Evolutionary conservation across 2,329 filamentous ascomycete species (phyloP), one percentile per base, ranked within the genome.

Genomic region (Myriosclerotinia scirpicola): DNA sequence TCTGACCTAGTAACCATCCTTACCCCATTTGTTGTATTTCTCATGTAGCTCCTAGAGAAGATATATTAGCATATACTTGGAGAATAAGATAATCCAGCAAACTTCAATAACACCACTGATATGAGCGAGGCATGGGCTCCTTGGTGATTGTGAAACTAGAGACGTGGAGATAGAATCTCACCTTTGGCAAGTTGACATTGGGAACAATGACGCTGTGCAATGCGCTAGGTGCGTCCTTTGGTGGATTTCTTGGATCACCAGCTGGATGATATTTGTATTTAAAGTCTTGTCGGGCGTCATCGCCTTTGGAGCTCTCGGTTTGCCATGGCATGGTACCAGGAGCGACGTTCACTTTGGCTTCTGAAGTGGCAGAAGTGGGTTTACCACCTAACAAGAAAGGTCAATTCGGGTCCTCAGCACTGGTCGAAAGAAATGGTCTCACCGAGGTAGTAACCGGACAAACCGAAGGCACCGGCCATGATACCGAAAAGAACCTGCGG

Each of bases 1-100:
- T 63, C 38, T 64, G 50, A 26, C 68, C 71, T 76, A 77, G 68
- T 75, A 98, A 74, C 92, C 93, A 74, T 98, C 95, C 88, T 98
- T 98, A 80, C 95, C 95, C 88, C 92, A 98, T 86, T 99, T 99
- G 91, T 99, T 99, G 88, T 90, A 98, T 83, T 90, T 90, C 75
- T 99, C 95, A 83, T 99, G 95, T 71, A 97, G 87, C 76, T 90
- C 85, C 92, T 96, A 75, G 67, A 59, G 30, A 50, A 40, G 6
- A 26, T 5, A 46, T 46, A 65, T 72, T 67, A 73, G 72, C 67
- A 59, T 40, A 14, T 38, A 50, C 1, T 6, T 55, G n/a, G 8
- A 36, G 17, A 38, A 34, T n/a, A n/a, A 12, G 9, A 17, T 11
- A 20, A 55, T 17, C 56, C 30, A 48, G 56, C 5, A 26, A 17